Evolutionary conservation across 1,284 basidiomycete species (phyloP).

Genomic region (Gomphus bonarii): DNA sequence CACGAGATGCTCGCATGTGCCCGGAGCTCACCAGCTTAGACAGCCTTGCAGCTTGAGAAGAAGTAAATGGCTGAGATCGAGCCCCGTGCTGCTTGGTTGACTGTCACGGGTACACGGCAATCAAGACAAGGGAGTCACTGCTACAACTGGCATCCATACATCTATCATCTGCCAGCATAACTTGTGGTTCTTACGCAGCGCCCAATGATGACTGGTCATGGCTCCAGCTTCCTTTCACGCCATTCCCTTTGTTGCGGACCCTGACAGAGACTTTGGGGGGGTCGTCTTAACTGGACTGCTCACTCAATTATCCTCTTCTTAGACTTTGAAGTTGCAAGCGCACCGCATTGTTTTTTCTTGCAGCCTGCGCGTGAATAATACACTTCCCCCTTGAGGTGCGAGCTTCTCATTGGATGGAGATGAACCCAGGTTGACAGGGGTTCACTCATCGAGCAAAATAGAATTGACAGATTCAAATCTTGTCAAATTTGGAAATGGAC

Average conservation of each 20-base stretch:
- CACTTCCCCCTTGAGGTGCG: too few species aligned
- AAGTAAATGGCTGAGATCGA: not conserved
- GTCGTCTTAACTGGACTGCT: not conserved
- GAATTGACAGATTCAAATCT: not conserved
- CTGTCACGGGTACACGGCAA: not conserved
- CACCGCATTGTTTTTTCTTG: not conserved
- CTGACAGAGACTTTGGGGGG: not conserved
- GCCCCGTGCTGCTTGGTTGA: not conserved
- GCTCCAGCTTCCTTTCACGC: not conserved
- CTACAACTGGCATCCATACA: not conserved
- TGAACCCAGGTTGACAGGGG: not conserved
- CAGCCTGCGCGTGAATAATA: too few species aligned
- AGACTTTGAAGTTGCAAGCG: not conserved
- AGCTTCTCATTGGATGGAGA: not conserved
- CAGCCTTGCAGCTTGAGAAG: not conserved
- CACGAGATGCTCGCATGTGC: not conserved
- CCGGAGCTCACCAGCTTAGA: not conserved
- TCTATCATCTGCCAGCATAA: not conserved
- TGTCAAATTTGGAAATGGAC: not conserved
- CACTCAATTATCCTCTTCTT: not conserved
- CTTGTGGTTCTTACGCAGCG: too few species aligned
- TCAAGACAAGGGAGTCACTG: not conserved
- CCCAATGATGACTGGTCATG: not conserved
- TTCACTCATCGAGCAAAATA: too few species aligned
- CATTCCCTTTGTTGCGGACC: not conserved